Evolutionary conservation across 2,329 filamentous ascomycete genomes (phyloP), one percentile per base, ranked within the genome.

Genomic region (Aspergillus jensenii): DNA sequence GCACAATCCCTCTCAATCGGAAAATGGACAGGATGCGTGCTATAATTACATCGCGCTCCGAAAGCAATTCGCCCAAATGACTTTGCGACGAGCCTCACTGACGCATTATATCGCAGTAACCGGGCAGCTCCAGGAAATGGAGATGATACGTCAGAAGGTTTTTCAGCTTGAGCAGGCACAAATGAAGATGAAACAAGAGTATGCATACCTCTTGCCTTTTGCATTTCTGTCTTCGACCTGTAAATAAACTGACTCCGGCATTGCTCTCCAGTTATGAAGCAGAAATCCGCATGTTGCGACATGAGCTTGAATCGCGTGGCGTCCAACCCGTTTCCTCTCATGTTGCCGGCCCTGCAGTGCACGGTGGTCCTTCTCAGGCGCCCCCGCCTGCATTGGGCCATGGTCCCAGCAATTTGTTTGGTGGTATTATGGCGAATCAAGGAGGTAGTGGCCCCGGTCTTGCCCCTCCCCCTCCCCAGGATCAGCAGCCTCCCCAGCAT

Each of bases 101-200:
- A 62, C 51, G 23, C 15, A 43, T 17, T 25, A 45, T 59, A 55
- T 56, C 68, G 65, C 75, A 97, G 95, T 98, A 72, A 87, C 90
- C 58, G 86, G 87, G 50, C 95, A 99, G 75, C 89, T 97, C 64
- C 89, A 93, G 70, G 95, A 99, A 78, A 95, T 98, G 84, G 91
- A 96, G 73, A 85, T 96, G 70, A 91, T 99, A 50, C 85, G 93
- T 62, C 89, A 93, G 72, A 97, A 96, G 77, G 91, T 99, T 59
- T 97, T 91, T 71, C 86, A 90, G 67, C 87, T 99, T 75, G 95
- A 99, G 76, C 92, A 96, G 73, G 86, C 88, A 49, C 95, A 98
- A 71, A 84, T 93, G 68, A 86, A 85, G 53, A 87, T 97, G 71
- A 98, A 98, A 81, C 84, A 88, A 76, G 96, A 97, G 93, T 98